Base-by-base conservation (phyloP, 106 monocot genomes). In the Dendrobium officinale region DNA sequence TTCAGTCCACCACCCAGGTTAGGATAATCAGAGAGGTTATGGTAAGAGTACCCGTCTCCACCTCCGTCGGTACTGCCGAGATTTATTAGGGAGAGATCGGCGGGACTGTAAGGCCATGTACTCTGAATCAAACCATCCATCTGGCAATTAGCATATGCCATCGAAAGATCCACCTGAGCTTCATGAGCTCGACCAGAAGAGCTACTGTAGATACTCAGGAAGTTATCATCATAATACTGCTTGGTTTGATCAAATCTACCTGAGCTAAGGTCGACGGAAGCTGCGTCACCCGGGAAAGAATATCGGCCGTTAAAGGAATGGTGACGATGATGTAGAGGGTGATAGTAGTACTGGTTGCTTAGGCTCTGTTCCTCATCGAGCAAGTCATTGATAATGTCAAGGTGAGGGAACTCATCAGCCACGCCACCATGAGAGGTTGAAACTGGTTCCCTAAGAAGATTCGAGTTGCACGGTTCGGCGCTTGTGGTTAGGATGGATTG, bases 331-430 rank as follows among this genome's bases (percentile, higher is more conserved):
- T 64, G 41, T 17, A 33, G 17, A 64, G 55, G 29, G 9, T 43
- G 74, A n/a, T 41, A 41, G 70, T 70, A 68, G 73, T 73, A 44
- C 74, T 18, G 74, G 42, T 43, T 73, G 27, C 86, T 78, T 9
- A 74, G 77, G 48, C 58, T 80, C 58, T 85, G 89, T 9, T 95
- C 97, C 61, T 98, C 98, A 29, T 98, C 85, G 58, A 98, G 88
- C 86, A 98, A 83, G 59, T 91, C 90, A 79, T 98, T 95, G 73
- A 98, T 98, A 55, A 98, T 92, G 80, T 94, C 97, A 75, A 98
- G 83, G 70, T 98, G 97, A 4, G 97, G 97, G 56, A 98, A 98
- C 48, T 98, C 97, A 3, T 98, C 92, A 3, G 64, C 79, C 40
- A 82, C 79, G 9, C 43, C 6, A 20, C 82, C 93, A 42, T 42